Conservation (phyloP, 805 yeast species). For the Priceomyces haplophilus region DNA sequence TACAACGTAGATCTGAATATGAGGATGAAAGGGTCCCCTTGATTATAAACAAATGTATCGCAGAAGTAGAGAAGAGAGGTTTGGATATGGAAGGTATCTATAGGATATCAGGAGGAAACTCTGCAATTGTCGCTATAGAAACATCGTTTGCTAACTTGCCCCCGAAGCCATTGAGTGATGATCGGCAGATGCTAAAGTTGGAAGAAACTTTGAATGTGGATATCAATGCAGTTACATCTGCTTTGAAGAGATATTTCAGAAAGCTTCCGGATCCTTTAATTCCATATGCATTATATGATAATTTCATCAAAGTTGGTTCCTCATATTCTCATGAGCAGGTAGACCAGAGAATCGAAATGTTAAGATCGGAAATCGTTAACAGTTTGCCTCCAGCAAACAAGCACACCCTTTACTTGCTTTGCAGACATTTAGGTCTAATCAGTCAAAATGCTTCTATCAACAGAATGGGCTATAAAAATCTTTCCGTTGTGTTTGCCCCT, state of each 20-base stretch:
- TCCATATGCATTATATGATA: constrained; percentile 64
- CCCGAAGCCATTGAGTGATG: constrained; percentile 27
- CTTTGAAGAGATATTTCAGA: constrained; percentile 82
- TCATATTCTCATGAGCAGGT: constrained; percentile 18
- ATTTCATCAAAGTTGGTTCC: constrained; percentile 55
- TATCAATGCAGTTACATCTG: constrained; percentile 81
- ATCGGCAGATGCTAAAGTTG: constrained; percentile 28
- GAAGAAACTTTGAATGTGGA: constrained; percentile 52
- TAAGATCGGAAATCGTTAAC: constrained; percentile 43
- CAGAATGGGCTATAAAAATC: constrained; percentile 78
- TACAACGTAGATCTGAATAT: constrained; percentile 57
- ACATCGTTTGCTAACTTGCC: constrained; percentile 35
- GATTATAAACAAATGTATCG: constrained; percentile 66
- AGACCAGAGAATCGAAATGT: constrained; percentile 36
- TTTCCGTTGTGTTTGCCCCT: constrained; percentile 94
- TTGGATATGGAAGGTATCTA: constrained; percentile 82
- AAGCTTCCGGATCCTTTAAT: constrained; percentile 83
- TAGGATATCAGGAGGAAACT: constrained; percentile 80
- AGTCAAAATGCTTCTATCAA: constrained; percentile 52
- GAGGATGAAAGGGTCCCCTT: constrained; percentile 69
- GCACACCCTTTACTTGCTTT: constrained; percentile 51
- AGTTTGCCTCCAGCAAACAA: constrained; percentile 68
- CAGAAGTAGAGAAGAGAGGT: constrained; percentile 76
- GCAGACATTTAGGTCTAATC: constrained; percentile 64
- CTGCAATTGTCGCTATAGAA: constrained; percentile 55